Conservation (phyloP, 148 eudicot genomes). For the Hydrangea macrophylla region DNA sequence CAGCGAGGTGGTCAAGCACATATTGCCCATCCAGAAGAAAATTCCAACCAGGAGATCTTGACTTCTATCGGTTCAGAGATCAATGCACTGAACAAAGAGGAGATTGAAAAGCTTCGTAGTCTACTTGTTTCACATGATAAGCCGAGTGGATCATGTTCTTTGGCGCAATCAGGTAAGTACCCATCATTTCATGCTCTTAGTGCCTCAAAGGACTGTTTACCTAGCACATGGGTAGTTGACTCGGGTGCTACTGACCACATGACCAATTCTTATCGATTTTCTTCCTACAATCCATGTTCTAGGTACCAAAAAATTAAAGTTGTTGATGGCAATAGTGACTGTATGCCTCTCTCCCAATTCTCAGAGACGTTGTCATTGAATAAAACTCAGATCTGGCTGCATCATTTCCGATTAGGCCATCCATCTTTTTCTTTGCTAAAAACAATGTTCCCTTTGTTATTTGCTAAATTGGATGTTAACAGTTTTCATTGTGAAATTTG, state of each 20-base stretch:
- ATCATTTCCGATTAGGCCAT: neutral
- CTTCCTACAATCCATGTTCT: neutral
- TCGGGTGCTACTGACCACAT: neutral
- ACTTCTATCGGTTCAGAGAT: too few relatives aligned
- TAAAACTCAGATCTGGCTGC: neutral
- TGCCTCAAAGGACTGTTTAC: too few relatives aligned
- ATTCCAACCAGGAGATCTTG: too few relatives aligned
- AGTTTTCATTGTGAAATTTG: slow-evolving; percentile 4
- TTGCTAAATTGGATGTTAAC: neutral
- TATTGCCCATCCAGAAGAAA: neutral
- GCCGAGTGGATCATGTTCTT: neutral
- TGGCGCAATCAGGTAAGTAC: neutral
- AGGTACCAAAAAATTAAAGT: neutral
- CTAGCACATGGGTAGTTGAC: neutral
- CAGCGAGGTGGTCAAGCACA: neutral
- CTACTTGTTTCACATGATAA: neutral
- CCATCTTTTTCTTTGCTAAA: neutral
- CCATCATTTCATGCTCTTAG: neutral
- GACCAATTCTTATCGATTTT: neutral
- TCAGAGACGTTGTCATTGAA: neutral
- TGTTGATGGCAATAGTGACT: neutral
- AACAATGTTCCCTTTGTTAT: slow-evolving; percentile 6
- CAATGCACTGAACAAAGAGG: neutral
- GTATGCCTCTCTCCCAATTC: neutral
- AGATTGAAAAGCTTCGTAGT: too few relatives aligned